Evolutionary conservation across 345 rosid species (phyloP), one percentile per base, ranked within the genome.

Genomic region (Gossypium sturtianum): DNA sequence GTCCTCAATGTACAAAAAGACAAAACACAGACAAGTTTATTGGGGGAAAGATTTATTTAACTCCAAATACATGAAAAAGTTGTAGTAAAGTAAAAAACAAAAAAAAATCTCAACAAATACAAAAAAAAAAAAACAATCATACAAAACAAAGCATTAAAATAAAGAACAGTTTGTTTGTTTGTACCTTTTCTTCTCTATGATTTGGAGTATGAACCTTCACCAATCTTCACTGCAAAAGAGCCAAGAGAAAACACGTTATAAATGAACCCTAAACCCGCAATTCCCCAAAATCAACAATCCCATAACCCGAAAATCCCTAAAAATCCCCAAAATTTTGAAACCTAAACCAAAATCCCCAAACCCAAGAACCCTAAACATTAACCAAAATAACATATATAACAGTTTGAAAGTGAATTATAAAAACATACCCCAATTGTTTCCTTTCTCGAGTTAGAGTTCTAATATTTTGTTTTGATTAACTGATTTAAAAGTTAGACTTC

Each of bases 1-100:
- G 83, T 73, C 83, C 69, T 79, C 77, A 66, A 70, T 53, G 22
- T 57, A 65, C 77, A 81, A 78, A 82, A 83, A 63, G 74, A 87
- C 85, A 83, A 85, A 61, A 64, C 65, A 12, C 6, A 15, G 77
- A 9, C 75, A 86, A 78, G 79, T 77, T 82, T 82, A 85, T 80
- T 61, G 13, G 7, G 6, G 41, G 41, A 5, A 83, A 76, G 61
- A 56, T 70, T 71, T 76, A 45, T 75, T 81, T 56, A 25, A 63
- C 49, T 20, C 13, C 72, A 16, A 56, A 64, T 61, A 25, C 44
- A 48, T 38, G 59, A 34, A 11, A 38, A 71, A 66, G 58, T 16
- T 52, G 45, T 7, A 59, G 78, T 62, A 34, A 34, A 34, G 38
- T 34, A 34, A 71, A 66, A 78, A 76, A 71, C 78, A 80, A 72